phyloP scores from a whole-genome alignment of 495 filamentous ascomycete species.

The Glarea lozoyensis region DNA sequence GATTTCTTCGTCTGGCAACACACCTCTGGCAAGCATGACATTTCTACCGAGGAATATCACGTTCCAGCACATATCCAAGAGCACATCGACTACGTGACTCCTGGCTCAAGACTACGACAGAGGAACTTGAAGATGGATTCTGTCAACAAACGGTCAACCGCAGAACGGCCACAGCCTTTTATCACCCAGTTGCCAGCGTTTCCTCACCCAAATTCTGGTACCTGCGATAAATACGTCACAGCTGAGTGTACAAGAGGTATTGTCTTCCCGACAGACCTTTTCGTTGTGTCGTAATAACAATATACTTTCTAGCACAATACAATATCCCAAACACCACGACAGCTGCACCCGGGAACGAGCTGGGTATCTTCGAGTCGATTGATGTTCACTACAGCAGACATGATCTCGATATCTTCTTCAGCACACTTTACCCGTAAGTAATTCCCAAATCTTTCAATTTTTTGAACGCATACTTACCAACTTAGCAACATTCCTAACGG shows the following conservation, averaged over 20 bases:
- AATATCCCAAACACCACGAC: conserved; percentile 30
- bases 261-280: neutral
- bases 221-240: conserved; percentile 14
- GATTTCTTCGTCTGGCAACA: conserved; percentile 16
- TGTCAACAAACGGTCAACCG: too few species aligned
- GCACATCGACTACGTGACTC: conserved; percentile 27
- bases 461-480: neutral
- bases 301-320: conserved; percentile 29
- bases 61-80: conserved; percentile 18
- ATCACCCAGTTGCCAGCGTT: conserved; percentile 17
- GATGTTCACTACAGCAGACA: conserved; percentile 22
- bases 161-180: neutral
- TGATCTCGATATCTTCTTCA: conserved; percentile 18
- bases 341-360: conserved; percentile 30
- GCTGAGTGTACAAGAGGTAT: conserved; percentile 14
- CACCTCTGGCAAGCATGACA: conserved; percentile 10
- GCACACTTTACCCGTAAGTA: conserved; percentile 15
- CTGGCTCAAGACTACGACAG: conserved; percentile 17
- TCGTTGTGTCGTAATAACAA: neutral
- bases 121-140: conserved; percentile 1
- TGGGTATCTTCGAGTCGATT: conserved; percentile 36
- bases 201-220: conserved; percentile 12
- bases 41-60: conserved; percentile 23
- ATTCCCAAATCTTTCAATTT: neutral
- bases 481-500: conserved; percentile 13